phyloP scores from a whole-genome alignment of 1,284 basidiomycete genomes.

The Apiotrichum laibachii region DNA sequence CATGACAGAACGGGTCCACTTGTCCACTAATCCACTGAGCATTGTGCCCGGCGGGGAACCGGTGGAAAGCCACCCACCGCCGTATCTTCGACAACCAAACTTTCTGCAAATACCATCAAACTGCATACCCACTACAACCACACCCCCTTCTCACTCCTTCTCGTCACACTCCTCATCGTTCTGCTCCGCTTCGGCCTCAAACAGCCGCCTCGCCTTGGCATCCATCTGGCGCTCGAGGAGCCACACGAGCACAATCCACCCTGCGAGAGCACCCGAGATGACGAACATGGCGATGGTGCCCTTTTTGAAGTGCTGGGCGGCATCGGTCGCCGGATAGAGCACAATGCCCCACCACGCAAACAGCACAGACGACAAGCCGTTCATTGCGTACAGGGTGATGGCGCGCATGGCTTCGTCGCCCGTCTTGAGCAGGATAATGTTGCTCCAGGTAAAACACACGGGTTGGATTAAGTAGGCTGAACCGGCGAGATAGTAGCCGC shows the following conservation, averaged over 20 bases:
- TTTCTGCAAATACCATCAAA: no score
- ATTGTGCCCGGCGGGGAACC: no score
- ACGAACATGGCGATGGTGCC: slow-evolving; percentile 71
- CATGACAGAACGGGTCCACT: no score
- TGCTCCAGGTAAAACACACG: slow-evolving; percentile 17
- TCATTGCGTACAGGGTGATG: slow-evolving; percentile 21
- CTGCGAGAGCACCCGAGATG: slow-evolving; percentile 68
- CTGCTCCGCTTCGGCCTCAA: no score
- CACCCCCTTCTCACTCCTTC: no score
- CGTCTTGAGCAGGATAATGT: slow-evolving; percentile 13
- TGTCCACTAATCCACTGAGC: no score
- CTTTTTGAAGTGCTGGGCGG: slow-evolving; percentile 18
- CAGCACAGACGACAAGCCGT: slow-evolving; percentile 12
- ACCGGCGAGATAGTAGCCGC: slow-evolving; percentile 10
- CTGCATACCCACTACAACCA: no score
- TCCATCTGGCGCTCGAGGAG: slow-evolving; percentile 2
- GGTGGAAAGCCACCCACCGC: no score
- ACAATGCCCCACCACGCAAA: slow-evolving; percentile 15
- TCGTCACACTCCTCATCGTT: no score
- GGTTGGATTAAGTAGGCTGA: slow-evolving; percentile 21
- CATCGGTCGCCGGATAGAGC: slow-evolving; percentile 15
- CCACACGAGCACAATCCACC: slow-evolving; percentile 1
- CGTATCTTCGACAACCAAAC: no score
- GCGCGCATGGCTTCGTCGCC: slow-evolving; percentile 19
- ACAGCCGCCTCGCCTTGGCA: background rate